phyloP scores from a whole-genome alignment of 106 monocot species.

The Vanilla planifolia region DNA sequence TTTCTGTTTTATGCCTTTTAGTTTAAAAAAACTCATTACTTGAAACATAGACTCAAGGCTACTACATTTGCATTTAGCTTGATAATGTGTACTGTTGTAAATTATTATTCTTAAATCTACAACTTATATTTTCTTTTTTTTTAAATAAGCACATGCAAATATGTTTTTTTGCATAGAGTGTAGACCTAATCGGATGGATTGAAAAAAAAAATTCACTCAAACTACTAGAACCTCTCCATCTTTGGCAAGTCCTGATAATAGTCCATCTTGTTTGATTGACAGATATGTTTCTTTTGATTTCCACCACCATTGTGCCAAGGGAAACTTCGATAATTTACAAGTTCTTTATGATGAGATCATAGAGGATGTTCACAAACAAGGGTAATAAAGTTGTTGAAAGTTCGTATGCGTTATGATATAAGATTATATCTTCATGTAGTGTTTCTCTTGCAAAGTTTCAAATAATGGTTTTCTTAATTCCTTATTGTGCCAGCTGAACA shows the following conservation, averaged over 20 bases:
- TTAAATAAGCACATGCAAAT: no score
- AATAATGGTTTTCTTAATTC: slow-evolving; percentile 40
- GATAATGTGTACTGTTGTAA: no score
- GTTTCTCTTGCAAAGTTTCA: slow-evolving; percentile 20
- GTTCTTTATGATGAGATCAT: slow-evolving; percentile 68
- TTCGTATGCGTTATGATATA: slow-evolving; percentile 15
- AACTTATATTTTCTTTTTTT: no score
- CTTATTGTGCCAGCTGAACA: slow-evolving; percentile 89
- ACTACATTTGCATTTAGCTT: no score
- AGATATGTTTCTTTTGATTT: slow-evolving; percentile 96
- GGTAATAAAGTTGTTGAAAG: slow-evolving; percentile 49
- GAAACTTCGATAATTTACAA: slow-evolving; percentile 67
- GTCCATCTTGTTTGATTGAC: slow-evolving; percentile 9
- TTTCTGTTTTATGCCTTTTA: no score
- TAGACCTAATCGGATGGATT: no score
- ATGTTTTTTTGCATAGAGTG: no score
- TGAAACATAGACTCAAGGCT: no score
- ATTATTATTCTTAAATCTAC: no score
- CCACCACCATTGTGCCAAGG: slow-evolving; percentile 69
- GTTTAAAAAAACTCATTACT: no score
- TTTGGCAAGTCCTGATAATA: background rate
- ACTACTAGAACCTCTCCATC: no score
- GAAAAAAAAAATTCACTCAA: no score
- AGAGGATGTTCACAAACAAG: slow-evolving; percentile 62
- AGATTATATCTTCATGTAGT: slow-evolving; percentile 1